Percentiles rank a stretch among this genome's conserved stretches.
Conservation (phyloP, 345 rosid species). For the Hevea brasiliensis region DNA sequence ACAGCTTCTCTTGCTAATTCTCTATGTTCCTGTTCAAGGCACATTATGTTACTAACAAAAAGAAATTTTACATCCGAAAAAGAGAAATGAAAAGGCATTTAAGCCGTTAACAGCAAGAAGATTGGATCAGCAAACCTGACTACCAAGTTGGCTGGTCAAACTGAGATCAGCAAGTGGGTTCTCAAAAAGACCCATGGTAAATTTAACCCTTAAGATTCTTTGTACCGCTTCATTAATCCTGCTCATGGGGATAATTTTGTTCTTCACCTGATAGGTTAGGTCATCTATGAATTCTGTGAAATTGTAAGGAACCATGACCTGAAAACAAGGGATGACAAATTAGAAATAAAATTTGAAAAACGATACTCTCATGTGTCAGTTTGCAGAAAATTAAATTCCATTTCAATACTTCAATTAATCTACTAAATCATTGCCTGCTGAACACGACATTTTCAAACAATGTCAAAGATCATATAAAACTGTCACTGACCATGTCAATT, state of each 20-base stretch:
- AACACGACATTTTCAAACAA: neutral
- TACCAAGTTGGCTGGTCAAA: constrained; percentile 25
- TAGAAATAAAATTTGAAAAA: neutral
- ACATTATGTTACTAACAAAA: neutral
- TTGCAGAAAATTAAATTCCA: neutral
- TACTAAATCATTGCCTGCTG: neutral
- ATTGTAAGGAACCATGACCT: constrained; percentile 33
- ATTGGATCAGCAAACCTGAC: constrained; percentile 25
- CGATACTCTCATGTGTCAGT: neutral
- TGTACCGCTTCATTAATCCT: constrained; percentile 28
- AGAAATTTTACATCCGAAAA: neutral
- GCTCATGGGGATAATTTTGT: constrained; percentile 27
- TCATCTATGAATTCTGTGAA: constrained; percentile 28
- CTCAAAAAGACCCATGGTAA: constrained; percentile 31
- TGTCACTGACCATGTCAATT: constrained; percentile 30
- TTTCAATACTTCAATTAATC: neutral
- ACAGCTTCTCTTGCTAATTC: constrained; percentile 86
- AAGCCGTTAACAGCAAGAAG: constrained; percentile 2
- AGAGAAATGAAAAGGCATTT: neutral
- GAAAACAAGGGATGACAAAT: neutral
- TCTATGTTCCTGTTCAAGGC: constrained; percentile 52
- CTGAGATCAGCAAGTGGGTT: constrained; percentile 28
- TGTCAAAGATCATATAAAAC: neutral
- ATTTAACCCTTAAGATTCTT: constrained; percentile 31
- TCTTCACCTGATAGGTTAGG: constrained; percentile 25